Conservation (phyloP, 1,139 yeast genomes). For the Taphrina deformans region DNA sequence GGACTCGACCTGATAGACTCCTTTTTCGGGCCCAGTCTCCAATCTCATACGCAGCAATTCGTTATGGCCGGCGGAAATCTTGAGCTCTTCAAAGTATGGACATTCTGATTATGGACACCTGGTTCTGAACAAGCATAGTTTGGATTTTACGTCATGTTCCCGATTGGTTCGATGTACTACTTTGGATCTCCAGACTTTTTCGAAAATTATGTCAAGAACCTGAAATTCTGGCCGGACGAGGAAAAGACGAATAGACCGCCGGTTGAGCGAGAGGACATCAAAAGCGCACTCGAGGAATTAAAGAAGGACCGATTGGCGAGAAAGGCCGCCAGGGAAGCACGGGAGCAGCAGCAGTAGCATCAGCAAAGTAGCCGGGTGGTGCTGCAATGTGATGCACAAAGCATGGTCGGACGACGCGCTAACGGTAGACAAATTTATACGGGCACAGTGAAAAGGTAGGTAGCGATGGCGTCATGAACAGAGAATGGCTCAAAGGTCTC, state of each 20-base stretch:
- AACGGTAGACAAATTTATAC: too few species aligned
- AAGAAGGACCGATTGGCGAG: constrained; percentile 20
- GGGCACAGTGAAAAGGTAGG: too few species aligned
- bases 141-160: constrained; percentile 35
- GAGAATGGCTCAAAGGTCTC: too few species aligned
- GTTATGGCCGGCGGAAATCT: constrained; percentile 32
- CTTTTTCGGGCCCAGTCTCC: too few species aligned
- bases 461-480: too few species aligned
- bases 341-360: background rate
- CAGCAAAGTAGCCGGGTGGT: background rate
- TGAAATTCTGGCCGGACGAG: constrained; percentile 33
- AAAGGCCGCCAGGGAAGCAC: constrained; percentile 2
- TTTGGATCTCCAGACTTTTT: constrained; percentile 32
- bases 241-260: constrained; percentile 32
- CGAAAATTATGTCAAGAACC: constrained; percentile 31
- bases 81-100: constrained; percentile 27
- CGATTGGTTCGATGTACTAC: constrained; percentile 32
- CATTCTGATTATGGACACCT: too few species aligned
- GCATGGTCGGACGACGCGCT: too few species aligned
- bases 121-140: too few species aligned
- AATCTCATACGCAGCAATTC: too few species aligned
- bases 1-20: too few species aligned
- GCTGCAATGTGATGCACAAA: background rate
- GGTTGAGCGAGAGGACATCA: constrained; percentile 33
- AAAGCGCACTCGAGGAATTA: constrained; percentile 19